Conservation (phyloP, 768 basidiomycete genomes). For the Xerocomus spinulosus region DNA sequence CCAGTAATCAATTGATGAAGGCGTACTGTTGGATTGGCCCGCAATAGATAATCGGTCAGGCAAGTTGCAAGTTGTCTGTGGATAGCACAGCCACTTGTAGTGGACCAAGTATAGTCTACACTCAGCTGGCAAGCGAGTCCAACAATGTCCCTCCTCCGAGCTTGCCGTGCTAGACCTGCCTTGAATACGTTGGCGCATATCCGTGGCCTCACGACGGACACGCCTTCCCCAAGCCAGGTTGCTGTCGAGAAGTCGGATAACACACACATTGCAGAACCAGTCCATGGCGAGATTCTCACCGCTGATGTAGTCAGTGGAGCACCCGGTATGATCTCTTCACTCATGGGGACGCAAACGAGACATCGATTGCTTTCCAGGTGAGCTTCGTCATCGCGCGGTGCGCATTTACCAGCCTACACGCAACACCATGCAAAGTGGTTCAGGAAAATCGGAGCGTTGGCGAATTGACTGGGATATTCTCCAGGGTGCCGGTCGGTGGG, state of each 20-base stretch:
- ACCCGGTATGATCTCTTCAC: constrained; percentile 55
- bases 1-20: too few relatives aligned
- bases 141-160: constrained; percentile 62
- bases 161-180: constrained; percentile 31
- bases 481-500: constrained; percentile 90
- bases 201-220: constrained; percentile 21
- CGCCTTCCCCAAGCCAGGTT: constrained; percentile 20
- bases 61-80: background rate
- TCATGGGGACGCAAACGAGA: background rate
- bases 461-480: constrained; percentile 91
- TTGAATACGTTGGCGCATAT: constrained; percentile 9
- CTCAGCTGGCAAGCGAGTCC: background rate
- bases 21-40: too few relatives aligned
- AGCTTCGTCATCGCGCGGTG: constrained; percentile 82
- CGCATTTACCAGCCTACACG: constrained; percentile 91
- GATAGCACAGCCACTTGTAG: constrained; percentile 22
- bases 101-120: too few relatives aligned
- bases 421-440: constrained; percentile 93
- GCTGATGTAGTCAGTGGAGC: constrained; percentile 86
- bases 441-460: constrained; percentile 84
- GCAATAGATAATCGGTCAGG: too few relatives aligned
- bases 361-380: constrained; percentile 42
- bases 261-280: constrained; percentile 40
- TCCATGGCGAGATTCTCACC: constrained; percentile 57
- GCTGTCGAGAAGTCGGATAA: constrained; percentile 20